phyloP scores from a whole-genome alignment of 1,139 yeast genomes.

The Taphrina confusa region DNA sequence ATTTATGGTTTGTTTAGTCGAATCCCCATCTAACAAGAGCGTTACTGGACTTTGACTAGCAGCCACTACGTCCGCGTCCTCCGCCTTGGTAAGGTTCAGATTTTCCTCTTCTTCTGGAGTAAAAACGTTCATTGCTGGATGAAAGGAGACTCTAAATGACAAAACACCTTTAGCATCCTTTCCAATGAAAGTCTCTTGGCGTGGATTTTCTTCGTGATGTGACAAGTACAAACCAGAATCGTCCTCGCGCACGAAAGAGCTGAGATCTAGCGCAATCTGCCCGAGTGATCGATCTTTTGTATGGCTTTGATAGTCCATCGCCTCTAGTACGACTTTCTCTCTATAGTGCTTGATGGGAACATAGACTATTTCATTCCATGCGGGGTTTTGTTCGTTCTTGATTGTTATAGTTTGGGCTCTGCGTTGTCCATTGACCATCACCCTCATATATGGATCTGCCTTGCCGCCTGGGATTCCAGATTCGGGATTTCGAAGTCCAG shows the following conservation, averaged over 20 bases:
- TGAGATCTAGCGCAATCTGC: constrained; percentile 66
- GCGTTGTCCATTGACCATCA: constrained; percentile 73
- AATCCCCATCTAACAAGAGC: background rate
- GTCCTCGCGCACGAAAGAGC: constrained; percentile 63
- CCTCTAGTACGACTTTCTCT: constrained; percentile 80
- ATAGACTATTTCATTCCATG: constrained; percentile 81
- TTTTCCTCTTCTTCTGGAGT: constrained; percentile 57
- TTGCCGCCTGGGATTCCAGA: constrained; percentile 62
- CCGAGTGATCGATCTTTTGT: constrained; percentile 87
- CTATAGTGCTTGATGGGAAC: constrained; percentile 77
- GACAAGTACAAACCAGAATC: constrained; percentile 55
- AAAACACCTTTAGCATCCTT: constrained; percentile 82
- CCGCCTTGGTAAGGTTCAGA: background rate
- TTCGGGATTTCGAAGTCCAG: constrained; percentile 77
- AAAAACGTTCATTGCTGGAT: constrained; percentile 75
- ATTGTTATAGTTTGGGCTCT: constrained; percentile 75
- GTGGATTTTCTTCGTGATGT: constrained; percentile 62
- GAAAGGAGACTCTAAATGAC: constrained; percentile 72
- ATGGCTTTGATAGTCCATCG: constrained; percentile 80
- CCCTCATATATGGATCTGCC: constrained; percentile 86
- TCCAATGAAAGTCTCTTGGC: constrained; percentile 61
- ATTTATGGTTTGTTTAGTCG: background rate
- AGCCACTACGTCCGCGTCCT: background rate
- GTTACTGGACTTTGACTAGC: background rate
- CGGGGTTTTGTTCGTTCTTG: constrained; percentile 71